These are phyloP conservation scores for Kwoniella shivajii DNA, from an alignment of 1,284 basidiomycete genomes.

Conservation along the genomic window DNA sequence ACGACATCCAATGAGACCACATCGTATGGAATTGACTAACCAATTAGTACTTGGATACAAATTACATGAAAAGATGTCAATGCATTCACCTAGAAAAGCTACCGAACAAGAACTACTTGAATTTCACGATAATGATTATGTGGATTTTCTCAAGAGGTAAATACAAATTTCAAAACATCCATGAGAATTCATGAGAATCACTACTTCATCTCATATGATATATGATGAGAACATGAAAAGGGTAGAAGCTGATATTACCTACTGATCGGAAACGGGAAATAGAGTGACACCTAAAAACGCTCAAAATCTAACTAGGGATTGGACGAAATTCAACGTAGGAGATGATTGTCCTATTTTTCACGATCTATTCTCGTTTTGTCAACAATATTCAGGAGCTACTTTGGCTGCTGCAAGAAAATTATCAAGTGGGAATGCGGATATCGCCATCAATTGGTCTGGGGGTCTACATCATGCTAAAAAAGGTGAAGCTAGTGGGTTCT, in stretches of 20 bases:
- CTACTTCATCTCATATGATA: no score
- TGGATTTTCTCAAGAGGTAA: constrained; percentile 89
- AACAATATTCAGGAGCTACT: constrained; percentile 87
- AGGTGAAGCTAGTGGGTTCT: constrained; percentile 93
- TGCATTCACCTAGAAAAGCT: constrained; percentile 85
- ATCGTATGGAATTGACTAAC: constrained; percentile 90
- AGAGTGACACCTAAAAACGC: constrained; percentile 50
- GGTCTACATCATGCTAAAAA: constrained; percentile 95
- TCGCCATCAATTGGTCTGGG: constrained; percentile 96
- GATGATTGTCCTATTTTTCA: constrained; percentile 94
- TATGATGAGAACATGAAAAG: no score
- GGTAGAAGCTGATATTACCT: not conserved
- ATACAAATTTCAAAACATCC: no score
- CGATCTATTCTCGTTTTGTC: constrained; percentile 89
- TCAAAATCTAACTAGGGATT: constrained; percentile 64
- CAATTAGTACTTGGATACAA: constrained; percentile 95
- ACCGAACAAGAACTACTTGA: constrained; percentile 84
- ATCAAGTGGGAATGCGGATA: constrained; percentile 83
- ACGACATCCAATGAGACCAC: constrained; percentile 98
- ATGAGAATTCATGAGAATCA: no score
- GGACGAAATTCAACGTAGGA: constrained; percentile 82
- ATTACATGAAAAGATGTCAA: constrained; percentile 92
- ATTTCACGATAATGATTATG: constrained; percentile 91
- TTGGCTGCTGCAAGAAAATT: constrained; percentile 87
- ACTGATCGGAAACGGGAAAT: not conserved